Evolutionary conservation across 345 rosid genomes (phyloP).

Genomic region (Ricinus communis): DNA sequence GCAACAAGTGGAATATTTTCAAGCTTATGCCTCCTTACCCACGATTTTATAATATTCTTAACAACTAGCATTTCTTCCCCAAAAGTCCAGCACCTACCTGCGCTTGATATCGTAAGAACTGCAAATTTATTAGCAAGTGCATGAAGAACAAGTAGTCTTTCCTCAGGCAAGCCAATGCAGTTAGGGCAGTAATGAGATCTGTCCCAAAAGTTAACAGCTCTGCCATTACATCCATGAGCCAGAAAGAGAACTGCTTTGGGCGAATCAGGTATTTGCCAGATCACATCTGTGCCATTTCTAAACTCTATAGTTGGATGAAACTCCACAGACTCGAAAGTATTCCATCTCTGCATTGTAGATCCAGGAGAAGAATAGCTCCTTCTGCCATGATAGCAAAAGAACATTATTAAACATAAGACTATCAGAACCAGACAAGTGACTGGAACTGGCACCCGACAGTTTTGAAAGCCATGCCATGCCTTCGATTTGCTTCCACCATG

Average conservation of each 20-base stretch:
- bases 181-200: slow-evolving; percentile 56
- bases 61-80: slow-evolving; percentile 58
- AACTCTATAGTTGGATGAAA: slow-evolving; percentile 53
- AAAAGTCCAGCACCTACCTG: slow-evolving; percentile 67
- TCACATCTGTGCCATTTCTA: slow-evolving; percentile 67
- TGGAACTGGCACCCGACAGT: slow-evolving; percentile 23
- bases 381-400: slow-evolving; percentile 27
- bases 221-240: slow-evolving; percentile 88
- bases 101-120: slow-evolving; percentile 69
- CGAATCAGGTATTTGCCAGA: slow-evolving; percentile 75
- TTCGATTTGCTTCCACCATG: slow-evolving; percentile 46
- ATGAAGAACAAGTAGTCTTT: slow-evolving; percentile 56
- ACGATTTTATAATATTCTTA: slow-evolving; percentile 50
- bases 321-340: slow-evolving; percentile 35
- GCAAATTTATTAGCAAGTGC: slow-evolving; percentile 63
- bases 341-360: slow-evolving; percentile 33
- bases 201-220: slow-evolving; percentile 86
- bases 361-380: slow-evolving; percentile 26
- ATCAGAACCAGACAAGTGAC: slow-evolving; percentile 33
- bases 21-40: slow-evolving; percentile 56
- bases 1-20: slow-evolving; percentile 78
- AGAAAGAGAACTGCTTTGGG: slow-evolving; percentile 79
- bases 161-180: slow-evolving; percentile 86
- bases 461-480: slow-evolving; percentile 41
- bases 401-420: slow-evolving; percentile 30